A percentile compares a stretch with the other conserved stretches of the same genome.
Conservation (phyloP, 1,284 basidiomycete genomes). For the Neonothopanus nambi region DNA sequence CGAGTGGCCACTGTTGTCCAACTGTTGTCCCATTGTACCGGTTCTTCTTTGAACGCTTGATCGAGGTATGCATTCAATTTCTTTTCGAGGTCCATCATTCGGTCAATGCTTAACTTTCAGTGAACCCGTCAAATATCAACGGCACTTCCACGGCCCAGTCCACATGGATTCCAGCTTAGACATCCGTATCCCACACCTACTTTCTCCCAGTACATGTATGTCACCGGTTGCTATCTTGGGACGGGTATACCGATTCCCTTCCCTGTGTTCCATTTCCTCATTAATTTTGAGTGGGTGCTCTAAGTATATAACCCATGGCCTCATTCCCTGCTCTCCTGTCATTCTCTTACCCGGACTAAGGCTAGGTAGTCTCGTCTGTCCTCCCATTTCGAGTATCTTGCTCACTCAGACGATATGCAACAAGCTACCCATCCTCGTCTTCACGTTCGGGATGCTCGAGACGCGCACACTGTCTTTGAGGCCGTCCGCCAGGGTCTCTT, state of each 20-base stretch:
- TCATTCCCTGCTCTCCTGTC: not conserved
- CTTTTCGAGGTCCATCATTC: constrained; percentile 1
- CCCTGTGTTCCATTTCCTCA: constrained; percentile 5
- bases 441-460: constrained; percentile 20
- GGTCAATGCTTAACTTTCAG: not conserved
- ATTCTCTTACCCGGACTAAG: not conserved
- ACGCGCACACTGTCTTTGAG: constrained; percentile 36
- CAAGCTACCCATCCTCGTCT: constrained; percentile 20
- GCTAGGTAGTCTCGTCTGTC: not conserved
- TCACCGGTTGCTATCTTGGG: constrained; percentile 6
- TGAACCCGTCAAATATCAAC: not conserved
- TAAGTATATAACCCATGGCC: constrained; percentile 2
- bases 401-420: constrained; percentile 12
- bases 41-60: not conserved
- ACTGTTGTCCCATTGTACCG: not conserved
- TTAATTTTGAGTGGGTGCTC: not conserved
- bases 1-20: not conserved
- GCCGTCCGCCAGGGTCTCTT: constrained; percentile 58
- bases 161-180: not conserved
- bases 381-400: no score
- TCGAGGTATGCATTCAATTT: not conserved
- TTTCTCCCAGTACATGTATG: no score
- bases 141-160: not conserved
- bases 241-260: constrained; percentile 8
- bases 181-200: not conserved